Evolutionary conservation across 345 rosid species (phyloP).

Genomic region (Euphorbia lathyris): DNA sequence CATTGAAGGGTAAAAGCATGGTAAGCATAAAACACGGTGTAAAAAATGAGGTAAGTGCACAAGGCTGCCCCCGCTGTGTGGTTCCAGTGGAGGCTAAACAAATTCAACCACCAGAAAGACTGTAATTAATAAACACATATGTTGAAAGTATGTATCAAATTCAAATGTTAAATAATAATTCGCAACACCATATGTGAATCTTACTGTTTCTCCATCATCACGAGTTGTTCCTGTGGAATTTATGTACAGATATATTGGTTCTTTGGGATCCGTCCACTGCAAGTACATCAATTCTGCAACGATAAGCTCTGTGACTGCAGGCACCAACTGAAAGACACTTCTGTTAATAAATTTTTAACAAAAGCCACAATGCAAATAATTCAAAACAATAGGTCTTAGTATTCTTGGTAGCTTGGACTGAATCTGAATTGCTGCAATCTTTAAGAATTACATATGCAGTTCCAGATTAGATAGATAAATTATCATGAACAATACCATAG

Average conservation of each 20-base stretch:
- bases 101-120: not conserved
- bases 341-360: slow-evolving; percentile 6
- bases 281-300: slow-evolving; percentile 78
- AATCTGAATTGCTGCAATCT: not conserved
- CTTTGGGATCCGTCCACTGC: slow-evolving; percentile 71
- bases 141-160: not conserved
- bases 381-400: not conserved
- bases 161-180: not conserved
- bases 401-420: not conserved
- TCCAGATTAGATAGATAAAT: not conserved
- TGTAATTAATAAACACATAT: not conserved
- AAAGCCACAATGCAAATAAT: not conserved
- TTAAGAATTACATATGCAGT: not conserved
- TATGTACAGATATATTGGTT: slow-evolving; percentile 70
- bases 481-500: too few species aligned
- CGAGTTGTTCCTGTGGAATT: slow-evolving; percentile 91
- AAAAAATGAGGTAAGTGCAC: not conserved
- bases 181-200: slow-evolving; percentile 15
- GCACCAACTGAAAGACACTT: slow-evolving; percentile 61
- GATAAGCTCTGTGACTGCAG: slow-evolving; percentile 79
- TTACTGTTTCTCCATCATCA: slow-evolving; percentile 87
- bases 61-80: not conserved
- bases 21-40: not conserved
- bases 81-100: not conserved
- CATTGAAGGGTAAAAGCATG: not conserved